Evolutionary conservation across 1,284 basidiomycete species (phyloP).

Genomic region (Rhodotorula sp.): DNA sequence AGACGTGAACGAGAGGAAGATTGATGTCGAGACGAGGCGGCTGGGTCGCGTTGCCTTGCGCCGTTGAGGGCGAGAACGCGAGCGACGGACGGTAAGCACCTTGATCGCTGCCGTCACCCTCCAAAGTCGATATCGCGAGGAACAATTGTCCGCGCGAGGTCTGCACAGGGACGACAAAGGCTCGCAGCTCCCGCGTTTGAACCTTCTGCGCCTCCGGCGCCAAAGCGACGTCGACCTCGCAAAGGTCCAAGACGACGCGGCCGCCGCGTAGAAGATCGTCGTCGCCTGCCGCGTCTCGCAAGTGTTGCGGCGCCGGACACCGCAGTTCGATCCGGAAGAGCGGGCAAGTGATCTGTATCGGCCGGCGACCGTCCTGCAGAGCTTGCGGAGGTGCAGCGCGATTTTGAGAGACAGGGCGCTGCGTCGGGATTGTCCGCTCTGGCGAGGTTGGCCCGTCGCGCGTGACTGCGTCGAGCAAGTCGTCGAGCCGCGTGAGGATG

Average conservation of each 20-base stretch:
- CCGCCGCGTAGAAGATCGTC: slow-evolving; percentile 46
- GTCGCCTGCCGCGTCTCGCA: background rate
- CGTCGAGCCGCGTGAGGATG: slow-evolving; percentile 44
- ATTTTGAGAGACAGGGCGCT: too few species aligned
- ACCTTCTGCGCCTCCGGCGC: background rate
- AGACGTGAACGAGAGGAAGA: slow-evolving; percentile 53
- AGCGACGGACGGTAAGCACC: background rate
- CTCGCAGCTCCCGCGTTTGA: background rate
- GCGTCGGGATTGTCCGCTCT: background rate
- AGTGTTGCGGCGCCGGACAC: slow-evolving; percentile 47
- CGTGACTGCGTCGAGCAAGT: slow-evolving; percentile 48
- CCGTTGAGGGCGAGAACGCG: background rate
- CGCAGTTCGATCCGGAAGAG: slow-evolving; percentile 49
- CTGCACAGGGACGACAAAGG: background rate
- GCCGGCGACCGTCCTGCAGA: slow-evolving; percentile 1
- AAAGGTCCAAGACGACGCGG: slow-evolving; percentile 49
- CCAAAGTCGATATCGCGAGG: background rate
- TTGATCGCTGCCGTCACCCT: too few species aligned
- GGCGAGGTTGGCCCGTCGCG: background rate
- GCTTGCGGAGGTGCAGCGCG: too few species aligned
- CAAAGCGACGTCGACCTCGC: background rate
- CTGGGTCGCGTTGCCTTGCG: too few species aligned
- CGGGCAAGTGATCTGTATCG: slow-evolving; percentile 3
- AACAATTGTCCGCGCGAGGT: background rate
- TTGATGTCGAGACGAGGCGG: background rate